Evolutionary conservation across 495 filamentous ascomycete species (phyloP), one percentile per base, ranked within the genome.

Genomic region (Annulohypoxylon nitens): DNA sequence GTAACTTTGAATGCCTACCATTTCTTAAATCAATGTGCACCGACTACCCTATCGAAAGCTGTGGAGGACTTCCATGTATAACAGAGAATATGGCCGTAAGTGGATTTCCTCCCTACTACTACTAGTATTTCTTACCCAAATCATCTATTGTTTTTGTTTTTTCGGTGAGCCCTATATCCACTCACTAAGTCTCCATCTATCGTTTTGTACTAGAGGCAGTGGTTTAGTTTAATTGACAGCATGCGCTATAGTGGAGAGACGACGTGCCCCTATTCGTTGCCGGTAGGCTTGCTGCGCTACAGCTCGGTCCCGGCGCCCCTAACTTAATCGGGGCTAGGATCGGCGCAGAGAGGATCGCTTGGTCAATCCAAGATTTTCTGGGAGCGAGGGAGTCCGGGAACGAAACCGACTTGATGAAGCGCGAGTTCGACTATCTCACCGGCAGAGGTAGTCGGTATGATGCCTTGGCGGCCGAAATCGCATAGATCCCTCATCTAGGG

Each of bases 321-420:
- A 91, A 91, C 78, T 80, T 91, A 3, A 89, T 89, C 61, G 89
- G 89, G 4, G 88, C 88, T n/a, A 85, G 88, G 61, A 75, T 87
- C 45, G 89, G 89, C 3, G 89, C 89, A 2, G 89, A 91, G 80
- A 80, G 89, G 59, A 85, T 91, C 48, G 83, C 87, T 6, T 90
- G 87, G 88, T 84, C 83, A 1, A 80, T 90, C 69, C 83, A 87
- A 69, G 87, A 89, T 70, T 73, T 87, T 48, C 25, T 77, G 51
- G 81, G 75, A 18, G 47, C 36, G 3, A 65, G 60, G 37, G 71
- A 78, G 12, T 70, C 53, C 11, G 55, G 66, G 64, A 74, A 75
- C 75, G 36, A 61, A 14, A 57, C 54, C 14, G 69, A 75, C 7
- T 74, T 69, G 33, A 57, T 36, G 11, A 69, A 71, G 14, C 62